Conservation (phyloP, 768 basidiomycete genomes). For the Agrocybe praecox region DNA sequence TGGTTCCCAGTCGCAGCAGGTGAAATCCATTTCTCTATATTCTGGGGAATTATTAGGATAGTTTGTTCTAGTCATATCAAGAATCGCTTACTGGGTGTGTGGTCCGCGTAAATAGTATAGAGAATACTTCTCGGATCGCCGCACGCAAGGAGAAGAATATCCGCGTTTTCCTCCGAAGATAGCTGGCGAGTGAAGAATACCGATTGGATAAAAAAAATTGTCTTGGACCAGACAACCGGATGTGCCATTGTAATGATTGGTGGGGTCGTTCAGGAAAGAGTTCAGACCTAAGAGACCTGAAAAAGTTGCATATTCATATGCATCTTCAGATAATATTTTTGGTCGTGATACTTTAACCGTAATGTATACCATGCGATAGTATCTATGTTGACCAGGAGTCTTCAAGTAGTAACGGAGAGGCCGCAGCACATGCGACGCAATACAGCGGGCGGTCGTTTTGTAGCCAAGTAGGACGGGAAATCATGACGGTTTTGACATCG, state of each 20-base stretch:
- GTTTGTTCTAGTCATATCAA: no score
- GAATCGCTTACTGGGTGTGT: conserved; percentile 17
- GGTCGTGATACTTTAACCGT: no score
- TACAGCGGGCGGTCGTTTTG: not conserved
- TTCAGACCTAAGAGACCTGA: no score
- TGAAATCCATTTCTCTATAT: conserved; percentile 42
- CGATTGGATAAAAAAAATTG: conserved; percentile 59
- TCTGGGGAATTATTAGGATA: not conserved
- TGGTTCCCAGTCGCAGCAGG: conserved; percentile 53
- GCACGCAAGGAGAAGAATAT: conserved; percentile 55
- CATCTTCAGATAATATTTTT: no score
- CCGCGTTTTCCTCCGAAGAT: conserved; percentile 46
- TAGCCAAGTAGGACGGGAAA: not conserved
- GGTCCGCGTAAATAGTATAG: conserved; percentile 43
- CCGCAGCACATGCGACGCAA: no score
- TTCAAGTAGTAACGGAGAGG: no score
- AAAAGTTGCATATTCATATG: not conserved
- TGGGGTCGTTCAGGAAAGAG: not conserved
- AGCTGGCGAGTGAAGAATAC: conserved; percentile 49
- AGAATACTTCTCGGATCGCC: conserved; percentile 59
- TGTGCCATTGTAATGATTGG: conserved; percentile 37
- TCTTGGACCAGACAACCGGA: conserved; percentile 42
- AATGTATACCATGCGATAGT: no score
- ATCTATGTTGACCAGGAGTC: no score
- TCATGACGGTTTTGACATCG: conserved; percentile 1